phyloP scores from a whole-genome alignment of 2,329 filamentous ascomycete genomes.

The Pestalotiopsis sp. region DNA sequence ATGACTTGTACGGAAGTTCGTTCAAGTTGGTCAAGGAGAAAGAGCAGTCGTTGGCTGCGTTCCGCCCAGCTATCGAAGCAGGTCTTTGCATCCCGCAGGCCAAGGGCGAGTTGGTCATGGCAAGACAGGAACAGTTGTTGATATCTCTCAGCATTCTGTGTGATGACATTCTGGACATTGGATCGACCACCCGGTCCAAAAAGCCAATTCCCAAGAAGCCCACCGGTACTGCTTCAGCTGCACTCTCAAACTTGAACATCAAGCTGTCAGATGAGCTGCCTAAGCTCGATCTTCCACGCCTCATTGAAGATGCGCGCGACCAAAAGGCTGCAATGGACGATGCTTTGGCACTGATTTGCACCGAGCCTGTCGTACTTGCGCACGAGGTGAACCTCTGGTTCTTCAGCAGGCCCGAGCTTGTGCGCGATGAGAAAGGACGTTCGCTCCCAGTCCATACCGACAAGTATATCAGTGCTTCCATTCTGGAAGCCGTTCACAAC shows the following conservation, averaged over 20 bases:
- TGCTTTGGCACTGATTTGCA: conserved; percentile 32
- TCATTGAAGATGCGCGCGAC: conserved; percentile 31
- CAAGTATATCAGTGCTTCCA: conserved; percentile 38
- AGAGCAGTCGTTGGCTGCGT: conserved; percentile 21
- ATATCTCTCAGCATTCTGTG: conserved; percentile 41
- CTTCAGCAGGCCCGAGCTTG: conserved; percentile 40
- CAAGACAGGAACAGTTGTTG: conserved; percentile 37
- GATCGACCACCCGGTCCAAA: conserved; percentile 29
- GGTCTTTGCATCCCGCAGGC: conserved; percentile 28
- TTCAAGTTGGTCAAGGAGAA: conserved; percentile 24
- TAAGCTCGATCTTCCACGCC: conserved; percentile 31
- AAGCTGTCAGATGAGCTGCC: conserved; percentile 15
- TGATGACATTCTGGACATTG: conserved; percentile 40
- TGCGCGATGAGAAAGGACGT: conserved; percentile 45
- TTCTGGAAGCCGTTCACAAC: conserved; percentile 42
- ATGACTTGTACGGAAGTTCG: conserved; percentile 36
- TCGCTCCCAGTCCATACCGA: conserved; percentile 37
- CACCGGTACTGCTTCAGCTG: conserved; percentile 25
- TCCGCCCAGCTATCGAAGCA: conserved; percentile 21
- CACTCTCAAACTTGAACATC: conserved; percentile 34
- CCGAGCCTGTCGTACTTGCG: conserved; percentile 32
- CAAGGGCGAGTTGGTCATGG: conserved; percentile 36
- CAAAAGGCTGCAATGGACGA: conserved; percentile 35
- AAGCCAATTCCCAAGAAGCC: conserved; percentile 29
- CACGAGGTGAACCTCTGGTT: conserved; percentile 36